phyloP scores from a whole-genome alignment of 2,329 filamentous ascomycete genomes.

The Zopfia rhizophila region DNA sequence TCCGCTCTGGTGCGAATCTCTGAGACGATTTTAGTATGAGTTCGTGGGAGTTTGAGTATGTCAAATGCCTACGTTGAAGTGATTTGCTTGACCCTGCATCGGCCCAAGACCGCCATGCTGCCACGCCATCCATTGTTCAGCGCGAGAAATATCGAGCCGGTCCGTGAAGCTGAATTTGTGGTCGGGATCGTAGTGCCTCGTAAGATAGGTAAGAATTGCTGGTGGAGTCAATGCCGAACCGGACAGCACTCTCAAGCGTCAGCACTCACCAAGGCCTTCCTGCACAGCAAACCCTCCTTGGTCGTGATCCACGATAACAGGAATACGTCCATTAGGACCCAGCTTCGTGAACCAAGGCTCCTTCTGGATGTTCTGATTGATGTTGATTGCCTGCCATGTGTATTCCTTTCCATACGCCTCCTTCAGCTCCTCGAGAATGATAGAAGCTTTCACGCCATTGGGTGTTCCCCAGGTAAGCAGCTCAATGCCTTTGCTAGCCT shows the following conservation, averaged over 20 bases:
- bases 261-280: conserved; percentile 37
- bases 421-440: conserved; percentile 71
- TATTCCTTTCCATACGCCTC: conserved; percentile 68
- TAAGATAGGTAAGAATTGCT: conserved; percentile 51
- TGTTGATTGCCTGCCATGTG: conserved; percentile 65
- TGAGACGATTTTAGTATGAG: conserved; percentile 13
- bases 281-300: conserved; percentile 61
- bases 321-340: conserved; percentile 70
- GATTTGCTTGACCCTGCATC: conserved; percentile 41
- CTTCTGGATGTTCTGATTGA: conserved; percentile 67
- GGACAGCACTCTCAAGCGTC: not conserved
- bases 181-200: conserved; percentile 51
- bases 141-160: conserved; percentile 50
- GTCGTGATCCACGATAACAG: conserved; percentile 71
- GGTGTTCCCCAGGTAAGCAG: conserved; percentile 63
- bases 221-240: not conserved
- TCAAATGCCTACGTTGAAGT: conserved; percentile 30
- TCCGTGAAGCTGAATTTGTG: conserved; percentile 53
- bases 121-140: conserved; percentile 70
- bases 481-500: conserved; percentile 55
- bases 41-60: not conserved
- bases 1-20: conserved; percentile 45
- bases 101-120: conserved; percentile 34
- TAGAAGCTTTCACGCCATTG: conserved; percentile 64
- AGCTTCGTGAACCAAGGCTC: conserved; percentile 69